A percentile compares a stretch with the other conserved stretches of the same genome.
Evolutionary conservation across 106 monocot species (phyloP).

Genomic region (Allium fistulosum): DNA sequence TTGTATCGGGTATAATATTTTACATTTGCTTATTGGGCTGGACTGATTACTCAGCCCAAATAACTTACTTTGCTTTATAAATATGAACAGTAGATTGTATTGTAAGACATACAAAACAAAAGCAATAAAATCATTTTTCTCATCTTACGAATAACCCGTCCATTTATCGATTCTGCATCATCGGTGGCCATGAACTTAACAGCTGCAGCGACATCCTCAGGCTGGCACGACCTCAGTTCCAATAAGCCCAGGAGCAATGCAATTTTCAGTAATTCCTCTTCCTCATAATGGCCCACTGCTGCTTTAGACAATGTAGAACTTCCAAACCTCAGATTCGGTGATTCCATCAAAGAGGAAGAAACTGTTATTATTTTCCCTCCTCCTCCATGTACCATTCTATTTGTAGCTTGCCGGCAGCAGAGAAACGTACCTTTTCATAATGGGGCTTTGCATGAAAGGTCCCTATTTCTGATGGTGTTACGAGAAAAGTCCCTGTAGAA

Average conservation of each 20-base stretch:
- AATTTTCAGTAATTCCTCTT: conserved; percentile 1
- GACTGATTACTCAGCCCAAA: no score
- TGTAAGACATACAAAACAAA: no score
- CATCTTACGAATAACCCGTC: conserved; percentile 11
- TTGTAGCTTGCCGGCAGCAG: conserved; percentile 37
- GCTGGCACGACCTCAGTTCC: conserved; percentile 3
- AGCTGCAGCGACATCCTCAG: conserved; percentile 6
- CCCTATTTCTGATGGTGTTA: no score
- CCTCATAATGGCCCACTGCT: neutral
- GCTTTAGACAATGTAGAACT: neutral
- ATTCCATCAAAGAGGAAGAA: conserved; percentile 25
- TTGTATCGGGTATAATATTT: no score
- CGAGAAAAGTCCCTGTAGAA: no score
- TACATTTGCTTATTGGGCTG: no score
- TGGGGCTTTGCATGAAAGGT: no score
- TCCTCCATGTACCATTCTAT: conserved; percentile 29
- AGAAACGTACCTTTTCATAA: conserved; percentile 26
- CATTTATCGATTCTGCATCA: conserved; percentile 6
- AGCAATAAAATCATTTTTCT: no score
- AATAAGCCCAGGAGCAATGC: conserved; percentile 9
- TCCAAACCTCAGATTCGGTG: conserved; percentile 9
- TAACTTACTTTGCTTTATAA: no score
- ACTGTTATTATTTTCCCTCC: conserved; percentile 44
- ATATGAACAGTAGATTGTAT: no score
- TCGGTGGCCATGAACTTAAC: conserved; percentile 5